Conservation (phyloP, 257 asterid species). For the Verbena officinalis region DNA sequence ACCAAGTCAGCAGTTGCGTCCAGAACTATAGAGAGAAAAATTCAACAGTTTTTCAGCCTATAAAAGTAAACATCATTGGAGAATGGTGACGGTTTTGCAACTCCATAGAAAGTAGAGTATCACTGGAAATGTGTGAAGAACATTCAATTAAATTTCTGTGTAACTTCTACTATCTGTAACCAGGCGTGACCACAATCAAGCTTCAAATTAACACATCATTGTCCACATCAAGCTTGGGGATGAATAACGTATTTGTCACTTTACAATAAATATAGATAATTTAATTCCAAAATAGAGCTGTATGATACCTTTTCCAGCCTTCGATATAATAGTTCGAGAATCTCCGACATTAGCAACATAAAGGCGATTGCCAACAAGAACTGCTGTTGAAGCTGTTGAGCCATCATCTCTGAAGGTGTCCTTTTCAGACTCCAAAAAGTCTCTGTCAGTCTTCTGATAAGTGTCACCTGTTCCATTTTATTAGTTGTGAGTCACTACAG, state of each 20-base stretch:
- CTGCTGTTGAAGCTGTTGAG: constrained; percentile 85
- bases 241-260: neutral
- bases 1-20: neutral
- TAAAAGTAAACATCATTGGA: neutral
- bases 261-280: neutral
- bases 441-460: constrained; percentile 82
- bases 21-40: neutral
- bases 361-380: constrained; percentile 88
- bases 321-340: constrained; percentile 89
- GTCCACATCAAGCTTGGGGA: neutral
- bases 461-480: constrained; percentile 66
- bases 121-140: neutral
- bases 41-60: neutral
- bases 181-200: neutral
- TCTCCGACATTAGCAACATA: constrained; percentile 99
- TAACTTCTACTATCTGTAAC: neutral
- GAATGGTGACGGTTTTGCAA: neutral
- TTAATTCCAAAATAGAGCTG: constrained; percentile 10
- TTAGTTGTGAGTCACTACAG: constrained; percentile 20
- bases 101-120: neutral
- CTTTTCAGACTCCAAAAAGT: constrained; percentile 86
- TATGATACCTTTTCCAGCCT: constrained; percentile 87
- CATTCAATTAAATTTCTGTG: neutral
- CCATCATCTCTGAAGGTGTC: constrained; percentile 97
- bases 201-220: neutral